These are phyloP conservation scores for Linum tenue DNA, from an alignment of 345 rosid genomes.

Conservation along the genomic window DNA sequence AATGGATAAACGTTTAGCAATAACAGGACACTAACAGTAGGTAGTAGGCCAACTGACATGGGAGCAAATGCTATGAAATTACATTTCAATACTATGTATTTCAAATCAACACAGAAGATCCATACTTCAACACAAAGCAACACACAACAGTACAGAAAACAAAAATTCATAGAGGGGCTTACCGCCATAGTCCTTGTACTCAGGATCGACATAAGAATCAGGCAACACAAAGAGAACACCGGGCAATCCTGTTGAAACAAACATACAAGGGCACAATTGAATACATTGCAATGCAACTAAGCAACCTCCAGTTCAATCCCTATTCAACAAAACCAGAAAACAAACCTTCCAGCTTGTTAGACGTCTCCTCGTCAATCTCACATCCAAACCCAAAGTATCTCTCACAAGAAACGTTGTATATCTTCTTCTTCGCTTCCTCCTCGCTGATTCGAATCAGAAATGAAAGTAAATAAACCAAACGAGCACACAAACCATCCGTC, in stretches of 20 bases:
- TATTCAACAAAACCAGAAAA: neutral
- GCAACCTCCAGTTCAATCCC: neutral
- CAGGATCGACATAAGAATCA: constrained; percentile 87
- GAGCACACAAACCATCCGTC: neutral
- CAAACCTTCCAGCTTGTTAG: constrained; percentile 81
- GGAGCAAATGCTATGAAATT: neutral
- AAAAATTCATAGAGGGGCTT: constrained; percentile 11
- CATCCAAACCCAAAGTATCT: constrained; percentile 93
- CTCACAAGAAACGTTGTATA: constrained; percentile 93
- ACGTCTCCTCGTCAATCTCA: constrained; percentile 93
- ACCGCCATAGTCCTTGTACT: constrained; percentile 93
- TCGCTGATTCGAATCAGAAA: constrained; percentile 29
- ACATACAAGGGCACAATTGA: neutral
- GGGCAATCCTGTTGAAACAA: constrained; percentile 47
- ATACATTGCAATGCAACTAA: neutral
- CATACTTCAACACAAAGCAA: neutral
- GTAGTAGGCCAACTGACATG: too few species aligned
- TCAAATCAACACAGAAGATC: neutral
- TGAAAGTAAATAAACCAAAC: neutral
- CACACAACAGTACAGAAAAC: too few species aligned
- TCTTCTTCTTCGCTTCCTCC: constrained; percentile 86
- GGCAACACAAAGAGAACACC: constrained; percentile 92
- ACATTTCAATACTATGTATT: neutral
- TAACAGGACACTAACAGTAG: too few species aligned
- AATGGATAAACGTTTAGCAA: too few species aligned